phyloP scores from a whole-genome alignment of 23 red algal species.

The Gracilaria domingensis region DNA sequence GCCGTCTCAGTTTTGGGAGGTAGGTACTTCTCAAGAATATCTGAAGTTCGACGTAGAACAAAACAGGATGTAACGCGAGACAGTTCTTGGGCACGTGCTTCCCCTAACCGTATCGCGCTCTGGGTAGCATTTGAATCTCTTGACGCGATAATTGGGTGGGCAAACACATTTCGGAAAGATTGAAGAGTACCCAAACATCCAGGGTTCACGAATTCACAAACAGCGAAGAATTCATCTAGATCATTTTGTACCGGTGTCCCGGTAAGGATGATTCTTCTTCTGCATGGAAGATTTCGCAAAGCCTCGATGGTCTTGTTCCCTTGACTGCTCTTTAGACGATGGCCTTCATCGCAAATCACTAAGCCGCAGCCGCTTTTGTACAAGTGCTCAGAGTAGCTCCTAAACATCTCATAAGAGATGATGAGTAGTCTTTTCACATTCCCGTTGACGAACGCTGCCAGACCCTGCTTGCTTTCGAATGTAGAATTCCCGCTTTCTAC shows the following conservation, averaged over 20 bases:
- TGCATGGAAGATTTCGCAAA: conserved; percentile 82
- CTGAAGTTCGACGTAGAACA: conserved; percentile 85
- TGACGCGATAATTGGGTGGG: conserved; percentile 80
- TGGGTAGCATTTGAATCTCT: conserved; percentile 76
- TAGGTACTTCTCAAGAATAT: conserved; percentile 76
- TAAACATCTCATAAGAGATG: conserved; percentile 92
- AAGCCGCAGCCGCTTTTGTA: conserved; percentile 75
- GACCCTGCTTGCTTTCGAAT: conserved; percentile 57
- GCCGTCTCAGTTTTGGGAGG: conserved; percentile 89
- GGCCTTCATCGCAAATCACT: conserved; percentile 93
- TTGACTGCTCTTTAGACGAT: conserved; percentile 83
- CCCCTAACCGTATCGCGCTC: conserved; percentile 47
- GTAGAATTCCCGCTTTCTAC: conserved; percentile 65
- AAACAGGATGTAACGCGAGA: conserved; percentile 65
- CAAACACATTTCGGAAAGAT: conserved; percentile 83
- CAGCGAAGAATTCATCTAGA: conserved; percentile 90
- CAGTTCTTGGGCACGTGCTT: conserved; percentile 78
- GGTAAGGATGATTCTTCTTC: conserved; percentile 88
- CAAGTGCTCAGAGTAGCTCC: conserved; percentile 73
- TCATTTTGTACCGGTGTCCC: conserved; percentile 97
- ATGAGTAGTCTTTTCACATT: conserved; percentile 72
- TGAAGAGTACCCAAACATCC: conserved; percentile 80
- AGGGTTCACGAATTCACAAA: conserved; percentile 95
- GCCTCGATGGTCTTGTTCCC: conserved; percentile 93
- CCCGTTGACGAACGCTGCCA: conserved; percentile 65